Conservation (phyloP, 139 green algal genomes). For the Tetradesmus lagerheimii region DNA sequence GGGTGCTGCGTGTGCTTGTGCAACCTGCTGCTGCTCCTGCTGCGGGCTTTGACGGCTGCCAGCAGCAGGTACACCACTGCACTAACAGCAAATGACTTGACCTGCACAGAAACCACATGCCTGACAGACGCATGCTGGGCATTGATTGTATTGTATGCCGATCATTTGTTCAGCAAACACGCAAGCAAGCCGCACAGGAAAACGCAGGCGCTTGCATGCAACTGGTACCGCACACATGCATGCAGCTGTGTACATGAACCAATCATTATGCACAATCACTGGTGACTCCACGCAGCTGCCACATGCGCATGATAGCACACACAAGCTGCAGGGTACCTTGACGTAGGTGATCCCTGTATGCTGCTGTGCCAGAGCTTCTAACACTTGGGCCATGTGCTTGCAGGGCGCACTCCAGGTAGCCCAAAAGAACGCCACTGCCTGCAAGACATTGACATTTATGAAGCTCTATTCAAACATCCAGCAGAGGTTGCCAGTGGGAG, state of each 20-base stretch:
- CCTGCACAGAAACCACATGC: no score
- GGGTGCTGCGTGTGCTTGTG: no score
- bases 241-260: neutral
- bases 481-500: neutral
- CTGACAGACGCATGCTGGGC: no score
- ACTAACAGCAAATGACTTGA: neutral
- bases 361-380: conserved; percentile 72
- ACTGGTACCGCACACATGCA: neutral
- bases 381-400: conserved; percentile 78
- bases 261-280: neutral
- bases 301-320: neutral
- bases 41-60: neutral
- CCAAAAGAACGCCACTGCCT: conserved; percentile 85
- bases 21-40: neutral
- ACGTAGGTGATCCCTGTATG: conserved; percentile 55
- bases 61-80: no score
- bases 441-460: neutral
- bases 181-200: no score
- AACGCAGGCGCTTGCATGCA: no score
- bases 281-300: neutral
- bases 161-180: no score
- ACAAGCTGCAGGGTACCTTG: conserved; percentile 43
- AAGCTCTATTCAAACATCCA: no score
- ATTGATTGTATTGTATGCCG: no score
- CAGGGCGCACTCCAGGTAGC: conserved; percentile 89